Conservation (phyloP, 1,284 basidiomycete genomes). For the Pascua sp. region DNA sequence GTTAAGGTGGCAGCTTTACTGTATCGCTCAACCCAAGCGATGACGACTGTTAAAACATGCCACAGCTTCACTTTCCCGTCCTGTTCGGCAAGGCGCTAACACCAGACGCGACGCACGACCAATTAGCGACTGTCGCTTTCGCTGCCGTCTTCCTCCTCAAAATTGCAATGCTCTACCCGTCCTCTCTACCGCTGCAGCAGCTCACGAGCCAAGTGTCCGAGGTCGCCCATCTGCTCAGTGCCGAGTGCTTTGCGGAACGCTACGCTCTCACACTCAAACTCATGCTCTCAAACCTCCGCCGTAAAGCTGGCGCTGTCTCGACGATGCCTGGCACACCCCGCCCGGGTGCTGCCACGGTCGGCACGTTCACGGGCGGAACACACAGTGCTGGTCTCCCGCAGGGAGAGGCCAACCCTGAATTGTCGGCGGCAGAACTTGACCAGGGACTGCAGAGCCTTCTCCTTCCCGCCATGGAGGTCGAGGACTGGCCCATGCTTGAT, state of each 20-base stretch:
- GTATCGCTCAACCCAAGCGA: no score
- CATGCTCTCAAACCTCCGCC: constrained; percentile 82
- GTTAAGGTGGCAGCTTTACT: no score
- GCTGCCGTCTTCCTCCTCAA: constrained; percentile 88
- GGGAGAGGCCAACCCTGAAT: constrained; percentile 34
- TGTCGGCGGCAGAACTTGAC: constrained; percentile 24
- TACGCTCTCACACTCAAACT: constrained; percentile 84
- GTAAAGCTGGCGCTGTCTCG: constrained; percentile 70
- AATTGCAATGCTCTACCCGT: constrained; percentile 52
- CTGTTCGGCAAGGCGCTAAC: not conserved
- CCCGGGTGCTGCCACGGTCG: constrained; percentile 39
- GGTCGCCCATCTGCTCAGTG: constrained; percentile 42
- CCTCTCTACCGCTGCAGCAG: constrained; percentile 31
- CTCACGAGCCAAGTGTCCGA: constrained; percentile 43
- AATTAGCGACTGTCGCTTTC: constrained; percentile 84
- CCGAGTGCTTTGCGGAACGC: constrained; percentile 52
- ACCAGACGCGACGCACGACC: constrained; percentile 82
- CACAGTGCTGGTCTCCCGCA: constrained; percentile 32
- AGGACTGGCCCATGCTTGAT: constrained; percentile 16
- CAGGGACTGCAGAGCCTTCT: constrained; percentile 40
- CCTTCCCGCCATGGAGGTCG: constrained; percentile 20
- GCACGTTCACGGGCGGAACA: not conserved
- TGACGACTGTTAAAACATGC: no score
- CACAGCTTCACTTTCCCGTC: no score
- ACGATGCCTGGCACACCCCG: constrained; percentile 56